These are phyloP conservation scores for Pleurostoma richardsiae DNA, from an alignment of 2,329 filamentous ascomycete genomes.

Conservation along the genomic window DNA sequence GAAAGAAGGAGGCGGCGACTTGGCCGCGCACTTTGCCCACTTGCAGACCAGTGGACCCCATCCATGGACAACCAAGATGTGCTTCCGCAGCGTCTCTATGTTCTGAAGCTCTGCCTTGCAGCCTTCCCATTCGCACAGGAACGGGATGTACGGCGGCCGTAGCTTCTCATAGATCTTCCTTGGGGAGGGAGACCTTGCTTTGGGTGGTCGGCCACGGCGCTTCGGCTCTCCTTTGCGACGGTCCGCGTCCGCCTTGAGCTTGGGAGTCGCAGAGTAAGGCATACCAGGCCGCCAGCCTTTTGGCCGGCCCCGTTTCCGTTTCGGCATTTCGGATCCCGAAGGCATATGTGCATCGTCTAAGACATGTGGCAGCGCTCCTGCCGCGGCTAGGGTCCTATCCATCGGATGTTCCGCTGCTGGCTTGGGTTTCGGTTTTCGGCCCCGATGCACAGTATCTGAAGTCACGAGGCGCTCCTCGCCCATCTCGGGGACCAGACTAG, in stretches of 20 bases:
- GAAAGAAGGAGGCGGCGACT: slow-evolving; percentile 9
- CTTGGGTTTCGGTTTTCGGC: no score
- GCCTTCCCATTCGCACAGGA: slow-evolving; percentile 54
- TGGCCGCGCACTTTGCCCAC: slow-evolving; percentile 33
- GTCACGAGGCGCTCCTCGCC: not conserved
- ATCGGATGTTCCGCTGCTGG: no score
- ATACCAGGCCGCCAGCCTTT: slow-evolving; percentile 11
- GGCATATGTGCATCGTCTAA: no score
- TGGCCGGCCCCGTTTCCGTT: slow-evolving; percentile 6
- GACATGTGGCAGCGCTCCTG: no score
- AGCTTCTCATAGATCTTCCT: slow-evolving; percentile 16
- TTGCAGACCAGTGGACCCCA: slow-evolving; percentile 18
- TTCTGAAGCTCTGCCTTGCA: slow-evolving; percentile 60
- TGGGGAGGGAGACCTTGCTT: slow-evolving; percentile 9
- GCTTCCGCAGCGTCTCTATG: slow-evolving; percentile 50
- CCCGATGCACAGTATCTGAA: not conserved
- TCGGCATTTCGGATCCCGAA: not conserved
- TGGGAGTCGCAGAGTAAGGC: slow-evolving; percentile 4
- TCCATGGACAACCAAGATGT: slow-evolving; percentile 48
- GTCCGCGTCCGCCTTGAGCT: not conserved
- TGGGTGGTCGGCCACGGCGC: slow-evolving; percentile 19
- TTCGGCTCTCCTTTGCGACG: slow-evolving; percentile 1
- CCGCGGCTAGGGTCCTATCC: no score
- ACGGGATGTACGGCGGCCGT: slow-evolving; percentile 42
- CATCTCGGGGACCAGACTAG: not conserved